Evolutionary conservation across 2,329 filamentous ascomycete species (phyloP).

Genomic region (Sordariomycetes sp.): DNA sequence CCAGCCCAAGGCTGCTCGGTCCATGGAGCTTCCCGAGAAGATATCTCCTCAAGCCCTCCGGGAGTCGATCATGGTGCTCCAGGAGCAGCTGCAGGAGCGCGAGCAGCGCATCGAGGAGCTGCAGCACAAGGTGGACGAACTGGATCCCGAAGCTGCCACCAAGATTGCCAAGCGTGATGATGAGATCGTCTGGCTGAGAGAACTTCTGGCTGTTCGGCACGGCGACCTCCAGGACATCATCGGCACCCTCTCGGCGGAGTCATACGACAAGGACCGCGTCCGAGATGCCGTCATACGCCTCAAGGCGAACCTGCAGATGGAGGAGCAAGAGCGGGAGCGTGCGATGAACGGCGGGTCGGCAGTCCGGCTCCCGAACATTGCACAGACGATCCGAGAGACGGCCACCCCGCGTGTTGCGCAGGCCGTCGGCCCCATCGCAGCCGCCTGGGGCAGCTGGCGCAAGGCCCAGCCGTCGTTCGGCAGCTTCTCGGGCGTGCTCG

Average conservation of each 20-base stretch:
- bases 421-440: conserved; percentile 62
- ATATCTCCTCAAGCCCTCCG: conserved; percentile 89
- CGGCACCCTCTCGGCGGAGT: conserved; percentile 57
- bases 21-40: conserved; percentile 55
- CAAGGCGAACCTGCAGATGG: conserved; percentile 93
- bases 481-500: conserved; percentile 31
- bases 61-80: conserved; percentile 90
- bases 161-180: conserved; percentile 88
- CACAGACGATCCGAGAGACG: conserved; percentile 62
- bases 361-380: conserved; percentile 60
- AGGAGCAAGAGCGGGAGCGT: conserved; percentile 87
- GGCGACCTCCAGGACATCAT: conserved; percentile 92
- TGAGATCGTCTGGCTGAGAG: conserved; percentile 88
- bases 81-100: conserved; percentile 91
- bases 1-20: conserved; percentile 13
- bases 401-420: conserved; percentile 74
- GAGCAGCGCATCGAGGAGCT: conserved; percentile 83
- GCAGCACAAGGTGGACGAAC: conserved; percentile 53
- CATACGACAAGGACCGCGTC: conserved; percentile 65
- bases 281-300: conserved; percentile 87
- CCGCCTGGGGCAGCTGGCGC: conserved; percentile 95
- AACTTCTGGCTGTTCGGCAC: conserved; percentile 79
- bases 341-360: conserved; percentile 58
- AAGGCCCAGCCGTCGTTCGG: conserved; percentile 43
- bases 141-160: conserved; percentile 63